phyloP scores from a whole-genome alignment of 2,329 filamentous ascomycete species.

The Cytospora piceae region DNA sequence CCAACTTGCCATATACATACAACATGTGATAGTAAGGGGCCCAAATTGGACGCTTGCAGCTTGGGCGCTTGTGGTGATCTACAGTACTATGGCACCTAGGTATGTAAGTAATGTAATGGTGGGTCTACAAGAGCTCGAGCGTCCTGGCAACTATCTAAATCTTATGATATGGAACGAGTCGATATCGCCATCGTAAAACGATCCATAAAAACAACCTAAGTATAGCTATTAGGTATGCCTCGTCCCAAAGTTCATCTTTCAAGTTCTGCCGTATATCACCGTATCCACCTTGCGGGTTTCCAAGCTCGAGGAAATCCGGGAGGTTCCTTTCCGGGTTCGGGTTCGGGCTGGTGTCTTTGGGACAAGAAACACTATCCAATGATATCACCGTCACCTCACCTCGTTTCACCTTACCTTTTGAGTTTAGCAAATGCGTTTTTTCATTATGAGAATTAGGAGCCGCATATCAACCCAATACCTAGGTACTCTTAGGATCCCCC shows the following conservation, averaged over 20 bases:
- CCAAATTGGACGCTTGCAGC: neutral
- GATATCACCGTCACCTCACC: constrained; percentile 24
- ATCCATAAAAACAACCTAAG: neutral
- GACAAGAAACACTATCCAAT: neutral
- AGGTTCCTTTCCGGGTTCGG: neutral
- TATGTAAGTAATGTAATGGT: constrained; percentile 5
- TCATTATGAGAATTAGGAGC: neutral
- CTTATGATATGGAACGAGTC: neutral
- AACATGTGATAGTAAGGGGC: neutral
- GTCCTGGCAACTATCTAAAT: neutral
- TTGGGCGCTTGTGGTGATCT: neutral
- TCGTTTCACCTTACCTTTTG: neutral
- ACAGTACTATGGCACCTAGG: constrained; percentile 2
- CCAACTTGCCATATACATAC: neutral
- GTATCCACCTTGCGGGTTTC: neutral
- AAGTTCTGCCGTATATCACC: neutral
- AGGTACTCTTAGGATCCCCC: no score
- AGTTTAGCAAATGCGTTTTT: neutral
- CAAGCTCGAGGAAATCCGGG: neutral
- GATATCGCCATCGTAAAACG: neutral
- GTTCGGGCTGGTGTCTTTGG: neutral
- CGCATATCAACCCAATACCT: neutral
- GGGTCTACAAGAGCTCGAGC: neutral
- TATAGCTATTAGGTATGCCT: neutral
- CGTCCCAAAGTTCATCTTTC: neutral